Evolutionary conservation across 2,329 filamentous ascomycete species (phyloP), one percentile per base, ranked within the genome.

Genomic region (Fusarium brevicatenulatum): DNA sequence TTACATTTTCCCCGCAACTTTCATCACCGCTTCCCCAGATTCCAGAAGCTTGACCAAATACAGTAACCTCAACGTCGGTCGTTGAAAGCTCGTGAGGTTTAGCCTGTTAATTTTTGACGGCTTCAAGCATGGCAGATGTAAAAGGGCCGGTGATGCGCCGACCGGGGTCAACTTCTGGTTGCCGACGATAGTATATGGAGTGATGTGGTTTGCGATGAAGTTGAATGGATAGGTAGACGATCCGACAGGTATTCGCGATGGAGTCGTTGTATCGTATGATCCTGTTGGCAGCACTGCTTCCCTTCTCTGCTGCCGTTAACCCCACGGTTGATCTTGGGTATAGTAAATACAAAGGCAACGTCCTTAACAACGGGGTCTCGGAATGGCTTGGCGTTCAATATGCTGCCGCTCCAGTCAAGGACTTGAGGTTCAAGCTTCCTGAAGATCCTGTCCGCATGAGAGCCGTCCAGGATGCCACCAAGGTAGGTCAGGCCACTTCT

Each of bases 341-440:
- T 78, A 87, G 91, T 36, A 87, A 85, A 32, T 94, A 95, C 77
- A 80, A 85, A 55, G 93, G 93, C 13, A 81, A 83, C 8, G 77
- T 83, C 3, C 82, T 87, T 4, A 73, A 81, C 0, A 88, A 88
- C 73, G 91, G 90, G 2, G 83, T 94, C 53, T 90, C 88, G 5
- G 86, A 91, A 79, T 95, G 92, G 92, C 86, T 93, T 12, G 93
- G 92, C 3, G 89, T 96, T 71, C 89, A 92, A 47, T 96, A 90
- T 82, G 93, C 93, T 3, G 90, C 91, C 9, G 85, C 92, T 19
- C 93, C 93, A 1, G 63, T 92, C 5, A 91, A 90, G 3, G 75
- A 87, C 10, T 78, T 93, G 67, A 87, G 93, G 25, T 95, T 95
- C 77, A 84, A 86, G 59, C 89, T 90, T 18, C 92, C 93, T 1